Conservation (phyloP, 2,329 filamentous ascomycete species). For the Colletotrichum sidae region DNA sequence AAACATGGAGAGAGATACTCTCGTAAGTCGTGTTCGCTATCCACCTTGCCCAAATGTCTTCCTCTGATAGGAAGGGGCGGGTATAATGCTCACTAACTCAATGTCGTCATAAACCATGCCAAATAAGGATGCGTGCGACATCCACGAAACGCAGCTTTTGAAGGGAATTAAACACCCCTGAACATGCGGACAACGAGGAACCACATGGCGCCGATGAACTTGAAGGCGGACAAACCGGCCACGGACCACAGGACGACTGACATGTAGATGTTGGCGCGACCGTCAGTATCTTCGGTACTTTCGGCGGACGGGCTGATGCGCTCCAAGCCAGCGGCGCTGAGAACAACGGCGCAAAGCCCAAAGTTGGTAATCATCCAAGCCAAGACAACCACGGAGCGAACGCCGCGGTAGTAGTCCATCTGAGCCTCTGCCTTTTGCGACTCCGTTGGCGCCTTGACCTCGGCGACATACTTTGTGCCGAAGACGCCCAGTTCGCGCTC, state of each 20-base stretch:
- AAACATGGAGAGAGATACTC: conserved; percentile 33
- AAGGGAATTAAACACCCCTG: conserved; percentile 67
- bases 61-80: conserved; percentile 24
- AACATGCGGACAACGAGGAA: conserved; percentile 93
- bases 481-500: conserved; percentile 85
- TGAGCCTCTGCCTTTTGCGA: conserved; percentile 80
- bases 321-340: conserved; percentile 87
- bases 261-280: conserved; percentile 84
- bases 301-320: conserved; percentile 63
- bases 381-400: conserved; percentile 90
- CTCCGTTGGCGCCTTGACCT: conserved; percentile 70
- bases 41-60: conserved; percentile 26
- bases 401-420: conserved; percentile 98
- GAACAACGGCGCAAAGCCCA: conserved; percentile 84
- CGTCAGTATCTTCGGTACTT: conserved; percentile 55
- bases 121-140: conserved; percentile 14
- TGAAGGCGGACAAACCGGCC: conserved; percentile 83
- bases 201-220: conserved; percentile 90
- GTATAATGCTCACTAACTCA: conserved; percentile 36
- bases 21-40: conserved; percentile 33
- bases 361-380: conserved; percentile 98
- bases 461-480: conserved; percentile 77
- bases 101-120: conserved; percentile 26
- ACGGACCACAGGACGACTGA: conserved; percentile 90
- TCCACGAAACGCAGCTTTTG: background rate